Conservation (phyloP, 192 early-diverging fungal species). For the Umbelopsis sp. region DNA sequence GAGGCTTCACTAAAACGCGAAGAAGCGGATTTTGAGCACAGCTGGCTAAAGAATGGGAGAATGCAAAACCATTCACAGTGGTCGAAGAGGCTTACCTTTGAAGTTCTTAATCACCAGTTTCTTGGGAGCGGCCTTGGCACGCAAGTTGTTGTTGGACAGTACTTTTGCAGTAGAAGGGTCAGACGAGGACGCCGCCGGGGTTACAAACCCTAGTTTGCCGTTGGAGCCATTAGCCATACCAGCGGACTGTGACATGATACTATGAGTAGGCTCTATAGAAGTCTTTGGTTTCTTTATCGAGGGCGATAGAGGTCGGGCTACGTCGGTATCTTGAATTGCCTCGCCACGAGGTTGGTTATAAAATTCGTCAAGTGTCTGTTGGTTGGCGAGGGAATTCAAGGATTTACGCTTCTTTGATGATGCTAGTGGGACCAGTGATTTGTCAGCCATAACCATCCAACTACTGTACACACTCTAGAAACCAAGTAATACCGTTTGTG, state of each 20-base stretch:
- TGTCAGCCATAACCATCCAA: no score
- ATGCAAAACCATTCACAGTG: background rate
- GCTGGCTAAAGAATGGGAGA: no score
- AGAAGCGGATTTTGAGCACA: background rate
- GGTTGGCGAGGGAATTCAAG: conserved; percentile 16
- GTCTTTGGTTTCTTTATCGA: conserved; percentile 11
- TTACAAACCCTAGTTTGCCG: conserved; percentile 19
- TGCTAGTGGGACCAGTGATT: background rate
- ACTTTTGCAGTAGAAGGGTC: background rate
- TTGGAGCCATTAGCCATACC: conserved; percentile 14
- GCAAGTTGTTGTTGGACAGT: background rate
- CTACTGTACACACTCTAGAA: no score
- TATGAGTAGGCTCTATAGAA: background rate
- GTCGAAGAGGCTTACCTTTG: conserved; percentile 47
- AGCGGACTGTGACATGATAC: background rate
- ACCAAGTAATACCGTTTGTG: background rate
- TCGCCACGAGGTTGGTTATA: conserved; percentile 21
- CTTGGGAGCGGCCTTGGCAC: conserved; percentile 39
- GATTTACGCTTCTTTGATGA: conserved; percentile 30
- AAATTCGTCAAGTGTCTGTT: conserved; percentile 18
- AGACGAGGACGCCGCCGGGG: background rate
- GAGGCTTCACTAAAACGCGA: conserved; percentile 45
- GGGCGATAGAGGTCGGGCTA: background rate
- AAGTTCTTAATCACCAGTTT: conserved; percentile 67
- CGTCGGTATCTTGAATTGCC: background rate